Evolutionary conservation across 805 yeast species (phyloP), one percentile per base, ranked within the genome.

Genomic region (Yamadazyma philogaea): DNA sequence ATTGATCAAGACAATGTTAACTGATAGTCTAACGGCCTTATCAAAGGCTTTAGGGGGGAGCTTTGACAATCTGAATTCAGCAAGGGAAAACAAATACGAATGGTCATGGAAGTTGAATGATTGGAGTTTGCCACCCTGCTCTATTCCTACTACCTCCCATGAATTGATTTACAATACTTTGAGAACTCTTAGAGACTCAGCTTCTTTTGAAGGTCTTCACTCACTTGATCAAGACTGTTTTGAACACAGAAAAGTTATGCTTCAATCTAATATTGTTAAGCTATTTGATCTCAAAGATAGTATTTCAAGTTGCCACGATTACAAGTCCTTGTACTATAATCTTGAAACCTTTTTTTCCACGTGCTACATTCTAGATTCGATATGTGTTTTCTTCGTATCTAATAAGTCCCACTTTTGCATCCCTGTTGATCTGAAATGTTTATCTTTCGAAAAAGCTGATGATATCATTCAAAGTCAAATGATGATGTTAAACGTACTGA

Each of bases 41-140:
- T 74, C 90, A 0, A 69, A 66, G 26, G 48, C 78, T n/a, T 59
- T 73, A 7, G 60, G 63, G 30, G 60, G 62, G 7, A 50, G 47
- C n/a, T 24, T 48, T 2, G 33, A 41, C 20, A 24, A 36, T 11
- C 22, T 18, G 10, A 15, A 8, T 7, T 36, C 39, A 15, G 39
- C 32, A 12, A 14, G 36, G 1, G 12, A 27, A n/a, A 14, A 18
- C 34, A 56, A 54, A 17, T 84, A 74, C 55, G 79, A 76, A 44
- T 81, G 88, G 78, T 77, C 81, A 1, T 83, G 96, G 88, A 84
- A 84, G 54, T 60, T 90, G 31, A 77, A 74, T 33, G 76, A 78
- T 38, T 90, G 97, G 97, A 84, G 83, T 41, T 46, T 85, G 1
- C 87, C 95, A 0, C 47, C 56, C 0, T 70, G 81, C 1, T 56